Base-by-base conservation (phyloP, 176 grass and related monocot genomes). In the Cenchrus fungigraminus region DNA sequence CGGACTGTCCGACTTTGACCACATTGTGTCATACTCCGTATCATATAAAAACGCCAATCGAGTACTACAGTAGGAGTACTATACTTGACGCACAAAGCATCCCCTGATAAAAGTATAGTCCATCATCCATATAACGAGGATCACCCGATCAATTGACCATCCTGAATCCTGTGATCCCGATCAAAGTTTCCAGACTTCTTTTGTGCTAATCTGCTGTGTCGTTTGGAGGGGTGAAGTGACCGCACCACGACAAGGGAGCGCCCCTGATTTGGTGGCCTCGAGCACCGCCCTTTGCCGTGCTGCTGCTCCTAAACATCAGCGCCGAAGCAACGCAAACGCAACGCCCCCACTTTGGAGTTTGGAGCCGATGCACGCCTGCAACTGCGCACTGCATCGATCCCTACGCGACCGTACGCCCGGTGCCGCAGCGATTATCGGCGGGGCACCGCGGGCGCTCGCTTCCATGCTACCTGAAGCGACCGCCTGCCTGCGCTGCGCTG, bases 231-330 rank as follows among this genome's bases (percentile, higher is more conserved):
- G 71, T 17, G 47, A 32, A 53, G 10, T 63, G 75, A 71, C 65
- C 75, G 47, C 62, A n/a, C 61, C 37, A 28, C 68, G 70, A 68
- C 78, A 58, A 32, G 22, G 63, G 63, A 17, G 12, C 19, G 8
- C 43, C 71, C 71, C 86, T 76, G 73, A 40, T 64, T 87, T 87
- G 29, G 54, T 83, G 79, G 73, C 55, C 86, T 83, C 73, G 65
- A 83, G 79, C 86, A 71, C 86, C 64, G 62, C 32, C 62, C 62
- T 32, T 61, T 61, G 58, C 61, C 61, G 1, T 52, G 45, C 45
- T n/a, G 6, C 55, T 11, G 31, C 3, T 49, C 85, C 62, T 76
- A 28, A 82, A 54, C 84, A 79, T 86, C 44, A 62, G 53, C 75
- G 68, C 74, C 83, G 52, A 79, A 86, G 64, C 65, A 79, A 86